Evolutionary conservation across 2,329 filamentous ascomycete species (phyloP).

Genomic region (Nothopassalora personata): DNA sequence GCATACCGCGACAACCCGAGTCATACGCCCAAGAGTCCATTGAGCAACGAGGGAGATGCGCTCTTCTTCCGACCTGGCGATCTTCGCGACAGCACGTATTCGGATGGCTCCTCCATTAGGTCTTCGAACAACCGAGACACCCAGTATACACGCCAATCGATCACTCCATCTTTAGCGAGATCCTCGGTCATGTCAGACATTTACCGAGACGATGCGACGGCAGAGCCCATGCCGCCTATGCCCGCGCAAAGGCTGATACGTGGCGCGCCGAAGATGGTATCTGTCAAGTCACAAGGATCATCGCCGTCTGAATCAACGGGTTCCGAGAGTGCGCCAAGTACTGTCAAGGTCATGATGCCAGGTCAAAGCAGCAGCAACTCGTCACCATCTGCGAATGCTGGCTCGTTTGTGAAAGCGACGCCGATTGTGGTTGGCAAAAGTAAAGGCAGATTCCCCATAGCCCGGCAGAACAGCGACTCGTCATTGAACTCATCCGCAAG

Average conservation of each 20-base stretch:
- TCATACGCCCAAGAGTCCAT: constrained; percentile 50
- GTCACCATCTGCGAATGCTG: constrained; percentile 8
- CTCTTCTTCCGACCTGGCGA: constrained; percentile 92
- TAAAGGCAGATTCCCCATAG: constrained; percentile 30
- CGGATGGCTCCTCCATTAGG: constrained; percentile 57
- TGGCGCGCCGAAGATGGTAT: constrained; percentile 87
- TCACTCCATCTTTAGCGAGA: constrained; percentile 46
- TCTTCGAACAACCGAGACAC: constrained; percentile 27
- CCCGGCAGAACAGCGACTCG: constrained; percentile 22
- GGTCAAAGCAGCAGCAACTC: constrained; percentile 7
- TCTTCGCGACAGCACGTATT: constrained; percentile 85
- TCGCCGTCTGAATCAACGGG: constrained; percentile 12
- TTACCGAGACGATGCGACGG: constrained; percentile 83
- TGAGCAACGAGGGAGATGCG: constrained; percentile 57
- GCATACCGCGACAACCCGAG: constrained; percentile 33
- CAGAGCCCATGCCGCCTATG: constrained; percentile 65
- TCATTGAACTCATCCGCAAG: constrained; percentile 18
- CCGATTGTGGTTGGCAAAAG: constrained; percentile 40
- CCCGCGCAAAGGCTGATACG: constrained; percentile 82
- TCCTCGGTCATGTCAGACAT: constrained; percentile 75
- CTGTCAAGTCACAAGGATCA: constrained; percentile 56
- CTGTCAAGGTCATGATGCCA: constrained; percentile 8
- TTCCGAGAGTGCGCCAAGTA: constrained; percentile 7
- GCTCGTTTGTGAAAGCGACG: constrained; percentile 39
- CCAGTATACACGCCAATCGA: constrained; percentile 43